Evolutionary conservation across 163 green algal species (phyloP).

Genomic region (Chlamydomonas reinhardtii): DNA sequence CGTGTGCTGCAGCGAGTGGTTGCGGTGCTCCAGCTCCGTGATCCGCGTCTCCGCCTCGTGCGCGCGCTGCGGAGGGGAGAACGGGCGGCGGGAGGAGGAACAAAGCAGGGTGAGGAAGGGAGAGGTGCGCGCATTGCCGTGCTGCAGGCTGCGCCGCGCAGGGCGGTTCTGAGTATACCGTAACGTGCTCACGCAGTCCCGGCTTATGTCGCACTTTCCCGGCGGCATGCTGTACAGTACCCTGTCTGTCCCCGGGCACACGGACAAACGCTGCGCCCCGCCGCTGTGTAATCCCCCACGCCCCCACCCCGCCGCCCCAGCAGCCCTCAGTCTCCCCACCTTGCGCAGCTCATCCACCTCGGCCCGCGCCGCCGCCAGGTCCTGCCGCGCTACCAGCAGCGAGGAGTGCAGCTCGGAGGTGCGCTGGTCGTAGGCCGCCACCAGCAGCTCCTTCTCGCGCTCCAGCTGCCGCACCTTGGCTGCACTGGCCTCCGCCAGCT

Average conservation of each 20-base stretch:
- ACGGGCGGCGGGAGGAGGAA: no score
- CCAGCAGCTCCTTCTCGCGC: conserved; percentile 65
- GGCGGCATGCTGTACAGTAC: no score
- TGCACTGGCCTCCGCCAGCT: conserved; percentile 61
- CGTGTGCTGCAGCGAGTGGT: conserved; percentile 43
- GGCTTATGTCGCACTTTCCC: no score
- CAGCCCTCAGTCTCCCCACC: neutral
- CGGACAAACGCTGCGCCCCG: no score
- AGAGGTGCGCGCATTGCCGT: no score
- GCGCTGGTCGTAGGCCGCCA: conserved; percentile 55
- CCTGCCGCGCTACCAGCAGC: conserved; percentile 35
- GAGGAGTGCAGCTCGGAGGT: conserved; percentile 44
- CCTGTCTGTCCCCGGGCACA: no score
- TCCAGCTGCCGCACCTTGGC: conserved; percentile 68
- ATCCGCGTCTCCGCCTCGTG: conserved; percentile 49
- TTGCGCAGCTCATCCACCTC: conserved; percentile 42
- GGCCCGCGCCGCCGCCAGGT: conserved; percentile 21
- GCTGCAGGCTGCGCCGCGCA: no score
- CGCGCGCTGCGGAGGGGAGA: neutral
- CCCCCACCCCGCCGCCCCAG: no score
- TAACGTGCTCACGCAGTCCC: no score
- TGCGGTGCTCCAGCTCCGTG: conserved; percentile 42
- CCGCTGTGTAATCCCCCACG: no score
- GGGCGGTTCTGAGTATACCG: no score
- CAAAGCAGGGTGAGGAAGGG: neutral